phyloP scores from a whole-genome alignment of 805 yeast genomes.

The Wickerhamomyces sydowiorum region DNA sequence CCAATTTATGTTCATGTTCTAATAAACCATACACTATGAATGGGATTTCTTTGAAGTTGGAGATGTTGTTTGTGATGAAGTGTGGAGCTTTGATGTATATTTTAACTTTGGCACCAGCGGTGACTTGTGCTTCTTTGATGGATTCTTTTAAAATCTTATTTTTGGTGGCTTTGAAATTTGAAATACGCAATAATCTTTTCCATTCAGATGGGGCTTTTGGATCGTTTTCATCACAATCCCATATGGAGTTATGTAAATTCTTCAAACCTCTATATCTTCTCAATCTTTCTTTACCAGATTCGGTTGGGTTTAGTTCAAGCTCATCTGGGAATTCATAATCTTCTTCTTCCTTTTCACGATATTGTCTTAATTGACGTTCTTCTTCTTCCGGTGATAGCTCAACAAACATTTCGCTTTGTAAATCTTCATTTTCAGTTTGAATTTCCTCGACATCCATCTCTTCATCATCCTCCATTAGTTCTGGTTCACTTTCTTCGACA shows the following conservation, averaged over 20 bases:
- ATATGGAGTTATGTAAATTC: slow-evolving; percentile 68
- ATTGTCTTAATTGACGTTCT: slow-evolving; percentile 64
- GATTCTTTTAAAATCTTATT: slow-evolving; percentile 63
- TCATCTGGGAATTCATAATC: slow-evolving; percentile 96
- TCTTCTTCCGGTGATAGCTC: slow-evolving; percentile 83
- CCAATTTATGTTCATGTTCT: slow-evolving; percentile 80
- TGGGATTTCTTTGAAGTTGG: slow-evolving; percentile 40
- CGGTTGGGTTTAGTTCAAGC: slow-evolving; percentile 73
- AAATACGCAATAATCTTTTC: slow-evolving; percentile 66
- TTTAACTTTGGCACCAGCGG: slow-evolving; percentile 60
- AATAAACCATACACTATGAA: slow-evolving; percentile 69
- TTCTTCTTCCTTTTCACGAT: slow-evolving; percentile 66
- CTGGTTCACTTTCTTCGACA: slow-evolving; percentile 4
- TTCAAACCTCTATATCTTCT: slow-evolving; percentile 82
- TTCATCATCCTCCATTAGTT: slow-evolving; percentile 16
- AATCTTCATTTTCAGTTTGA: slow-evolving; percentile 41
- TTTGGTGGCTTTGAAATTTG: slow-evolving; percentile 71
- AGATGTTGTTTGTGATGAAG: slow-evolving; percentile 35
- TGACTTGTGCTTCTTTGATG: slow-evolving; percentile 35
- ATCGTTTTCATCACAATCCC: slow-evolving; percentile 87
- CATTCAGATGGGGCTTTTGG: slow-evolving; percentile 72
- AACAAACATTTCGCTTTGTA: slow-evolving; percentile 52
- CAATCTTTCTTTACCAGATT: slow-evolving; percentile 69
- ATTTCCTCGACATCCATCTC: slow-evolving; percentile 33
- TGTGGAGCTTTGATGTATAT: slow-evolving; percentile 56